Evolutionary conservation across 2,329 filamentous ascomycete genomes (phyloP).

Genomic region (Botryotinia narcissicola): DNA sequence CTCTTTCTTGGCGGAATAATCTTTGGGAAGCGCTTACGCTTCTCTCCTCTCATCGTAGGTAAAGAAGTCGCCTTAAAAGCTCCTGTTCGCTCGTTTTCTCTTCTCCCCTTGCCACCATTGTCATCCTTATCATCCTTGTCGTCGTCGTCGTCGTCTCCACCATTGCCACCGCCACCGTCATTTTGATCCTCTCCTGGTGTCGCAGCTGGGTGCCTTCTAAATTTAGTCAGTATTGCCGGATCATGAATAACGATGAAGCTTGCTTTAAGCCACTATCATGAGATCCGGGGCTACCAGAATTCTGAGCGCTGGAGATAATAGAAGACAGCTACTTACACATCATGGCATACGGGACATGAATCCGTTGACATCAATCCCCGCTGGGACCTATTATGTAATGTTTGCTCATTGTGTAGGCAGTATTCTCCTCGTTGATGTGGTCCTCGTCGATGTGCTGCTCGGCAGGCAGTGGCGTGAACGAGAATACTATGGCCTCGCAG

Average conservation of each 20-base stretch:
- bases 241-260: not conserved
- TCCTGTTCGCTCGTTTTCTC: not conserved
- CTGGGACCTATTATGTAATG: not conserved
- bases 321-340: not conserved
- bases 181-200: not conserved
- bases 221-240: not conserved
- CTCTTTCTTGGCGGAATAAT: not conserved
- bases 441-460: no score
- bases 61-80: not conserved
- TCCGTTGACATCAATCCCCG: not conserved
- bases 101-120: not conserved
- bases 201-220: not conserved
- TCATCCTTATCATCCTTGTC: not conserved
- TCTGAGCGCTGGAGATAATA: not conserved
- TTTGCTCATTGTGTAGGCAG: not conserved
- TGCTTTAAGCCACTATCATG: not conserved
- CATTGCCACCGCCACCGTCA: not conserved
- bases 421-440: rapidly evolving
- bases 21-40: not conserved
- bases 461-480: not conserved
- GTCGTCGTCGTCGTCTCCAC: not conserved
- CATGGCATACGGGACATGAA: not conserved
- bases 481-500: not conserved
- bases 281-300: no score
- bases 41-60: not conserved